Conservation (phyloP, 2,329 filamentous ascomycete species). For the Diaporthe sp. region DNA sequence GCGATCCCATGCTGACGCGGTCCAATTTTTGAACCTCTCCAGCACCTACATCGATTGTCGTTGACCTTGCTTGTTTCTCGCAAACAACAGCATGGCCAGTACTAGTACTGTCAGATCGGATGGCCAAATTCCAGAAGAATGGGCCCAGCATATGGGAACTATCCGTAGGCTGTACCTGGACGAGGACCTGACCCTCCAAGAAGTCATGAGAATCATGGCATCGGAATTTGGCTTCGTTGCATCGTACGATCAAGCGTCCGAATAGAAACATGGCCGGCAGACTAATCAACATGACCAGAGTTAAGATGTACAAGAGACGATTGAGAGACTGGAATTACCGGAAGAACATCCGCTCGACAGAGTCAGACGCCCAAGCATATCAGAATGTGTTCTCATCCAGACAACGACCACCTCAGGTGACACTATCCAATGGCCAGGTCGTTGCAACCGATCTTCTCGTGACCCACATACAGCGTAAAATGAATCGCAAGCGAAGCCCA, state of each 20-base stretch:
- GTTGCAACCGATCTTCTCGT: constrained; percentile 24
- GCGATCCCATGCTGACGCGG: background rate
- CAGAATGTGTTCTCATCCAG: background rate
- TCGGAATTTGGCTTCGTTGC: constrained; percentile 24
- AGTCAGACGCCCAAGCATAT: background rate
- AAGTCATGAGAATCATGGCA: constrained; percentile 30
- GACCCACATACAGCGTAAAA: constrained; percentile 17
- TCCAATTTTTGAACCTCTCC: background rate
- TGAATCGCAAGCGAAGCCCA: background rate
- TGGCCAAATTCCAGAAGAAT: background rate
- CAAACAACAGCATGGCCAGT: background rate
- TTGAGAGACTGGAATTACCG: constrained; percentile 16
- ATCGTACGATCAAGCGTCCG: constrained; percentile 11
- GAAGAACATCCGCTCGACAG: constrained; percentile 30
- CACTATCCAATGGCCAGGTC: constrained; percentile 23
- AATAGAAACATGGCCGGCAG: no score
- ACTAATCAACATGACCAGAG: background rate
- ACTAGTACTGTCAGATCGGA: background rate
- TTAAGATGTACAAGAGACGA: constrained; percentile 30
- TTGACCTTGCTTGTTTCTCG: no score
- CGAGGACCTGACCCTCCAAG: constrained; percentile 31
- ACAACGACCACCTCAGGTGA: background rate
- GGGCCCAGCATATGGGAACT: constrained; percentile 19
- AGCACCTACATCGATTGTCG: background rate
- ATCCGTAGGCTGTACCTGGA: constrained; percentile 33